Base-by-base conservation (phyloP, 148 eudicot genomes). In the Arbutus unedo region DNA sequence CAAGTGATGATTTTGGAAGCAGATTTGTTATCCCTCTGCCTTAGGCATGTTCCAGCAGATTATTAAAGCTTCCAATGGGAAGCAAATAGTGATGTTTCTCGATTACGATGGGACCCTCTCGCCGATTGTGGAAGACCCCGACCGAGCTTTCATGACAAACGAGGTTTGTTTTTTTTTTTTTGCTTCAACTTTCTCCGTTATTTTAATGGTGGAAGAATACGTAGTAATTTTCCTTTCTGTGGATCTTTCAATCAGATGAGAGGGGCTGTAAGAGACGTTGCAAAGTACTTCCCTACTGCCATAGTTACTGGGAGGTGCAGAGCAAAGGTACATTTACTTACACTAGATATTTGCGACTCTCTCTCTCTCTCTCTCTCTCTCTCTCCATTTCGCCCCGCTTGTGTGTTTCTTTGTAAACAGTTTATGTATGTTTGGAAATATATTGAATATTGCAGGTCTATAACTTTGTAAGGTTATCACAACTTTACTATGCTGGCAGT, bases 401-500 rank as follows among this genome's bases (percentile, higher is more conserved):
- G 38, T 7, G 4, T 21, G 9, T 8, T 3, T 21, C 2, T 8
- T 9, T 59, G 6, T 18, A 43, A 56, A 74, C 2, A 77, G 15
- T 54, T 6, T 8, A 10, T 25, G 4, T 15, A 51, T 77, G 13
- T 51, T 31, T 55, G 10, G 25, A 14, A 4, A 2, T 55, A 55
- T 9, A 15, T 8, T 14, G 0, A 21, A 9, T 48, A 4, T 18
- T 78, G 44, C 84, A 95, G 98, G 98, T 96, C 0, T 89, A 85
- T 59, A 88, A 86, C 41, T 96, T 96, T 88, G 98, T 96, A 13
- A 91, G 78, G 76, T 56, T 96, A 76, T 83, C 94, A 57, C 97
- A 96, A 83, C 91, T 96, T 48, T 94, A 96, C 81, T 96, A 96
- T 81, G 99, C 98, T 8, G 99, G 98, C 0, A 96, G 99, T 71